Conservation (phyloP, 2,329 filamentous ascomycete genomes). For the Meredithiella fracta region DNA sequence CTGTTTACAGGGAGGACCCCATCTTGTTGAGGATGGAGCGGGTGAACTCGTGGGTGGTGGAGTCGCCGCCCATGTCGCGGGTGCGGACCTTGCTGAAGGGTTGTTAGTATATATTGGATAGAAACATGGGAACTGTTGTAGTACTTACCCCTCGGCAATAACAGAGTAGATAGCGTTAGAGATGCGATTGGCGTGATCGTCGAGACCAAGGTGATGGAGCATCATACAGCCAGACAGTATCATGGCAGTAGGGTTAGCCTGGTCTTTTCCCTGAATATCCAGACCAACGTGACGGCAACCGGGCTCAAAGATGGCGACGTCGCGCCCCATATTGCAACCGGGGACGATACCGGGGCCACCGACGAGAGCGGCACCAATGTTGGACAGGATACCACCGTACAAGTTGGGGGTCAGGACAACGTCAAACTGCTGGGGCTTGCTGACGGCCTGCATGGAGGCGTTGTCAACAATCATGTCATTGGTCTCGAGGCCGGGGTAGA, state of each 20-base stretch:
- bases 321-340: conserved; percentile 98
- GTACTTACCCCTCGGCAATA: conserved; percentile 73
- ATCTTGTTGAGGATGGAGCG: conserved; percentile 87
- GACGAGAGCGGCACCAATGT: conserved; percentile 93
- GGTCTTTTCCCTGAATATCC: conserved; percentile 98
- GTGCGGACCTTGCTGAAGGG: conserved; percentile 61
- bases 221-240: conserved; percentile 94
- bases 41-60: conserved; percentile 89
- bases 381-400: conserved; percentile 96
- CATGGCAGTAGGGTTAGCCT: conserved; percentile 94
- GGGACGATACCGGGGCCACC: conserved; percentile 94
- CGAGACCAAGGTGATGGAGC: conserved; percentile 86
- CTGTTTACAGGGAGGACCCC: conserved; percentile 35
- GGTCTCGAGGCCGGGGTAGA: conserved; percentile 87
- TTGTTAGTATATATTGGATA: conserved; percentile 24
- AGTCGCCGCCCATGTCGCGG: conserved; percentile 85
- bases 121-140: not conserved
- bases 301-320: conserved; percentile 96
- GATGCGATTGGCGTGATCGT: conserved; percentile 97
- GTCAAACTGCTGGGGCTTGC: conserved; percentile 92
- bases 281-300: conserved; percentile 98
- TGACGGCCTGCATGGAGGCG: conserved; percentile 97
- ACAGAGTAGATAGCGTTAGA: conserved; percentile 65
- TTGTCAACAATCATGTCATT: conserved; percentile 99
- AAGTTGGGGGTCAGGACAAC: conserved; percentile 99